These are phyloP conservation scores for Pseudonitzschia multiseries DNA, from an alignment of 108 stramenopile species.

Conservation along the genomic window DNA sequence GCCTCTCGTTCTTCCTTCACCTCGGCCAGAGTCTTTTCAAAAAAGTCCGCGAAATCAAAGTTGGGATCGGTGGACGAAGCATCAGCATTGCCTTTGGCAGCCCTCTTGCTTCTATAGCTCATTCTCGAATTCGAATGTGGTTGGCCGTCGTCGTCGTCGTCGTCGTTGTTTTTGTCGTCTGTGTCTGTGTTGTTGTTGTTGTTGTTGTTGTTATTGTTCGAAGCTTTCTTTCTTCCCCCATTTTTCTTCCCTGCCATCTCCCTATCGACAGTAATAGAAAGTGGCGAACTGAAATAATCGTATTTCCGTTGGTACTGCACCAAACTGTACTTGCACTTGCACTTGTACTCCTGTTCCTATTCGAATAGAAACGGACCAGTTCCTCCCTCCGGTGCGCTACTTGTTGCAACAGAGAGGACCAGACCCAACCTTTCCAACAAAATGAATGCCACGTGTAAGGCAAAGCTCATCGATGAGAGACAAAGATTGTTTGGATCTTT, in stretches of 20 bases:
- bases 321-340: no score
- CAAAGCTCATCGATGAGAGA: background rate
- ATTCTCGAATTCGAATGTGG: background rate
- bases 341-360: no score
- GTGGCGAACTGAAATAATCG: background rate
- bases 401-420: background rate
- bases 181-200: background rate
- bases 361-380: background rate
- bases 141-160: background rate
- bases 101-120: background rate
- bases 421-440: background rate
- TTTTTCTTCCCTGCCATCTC: constrained; percentile 17
- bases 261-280: background rate
- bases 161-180: background rate
- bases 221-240: constrained; percentile 11
- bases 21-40: constrained; percentile 7
- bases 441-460: background rate
- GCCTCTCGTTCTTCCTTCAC: constrained; percentile 6
- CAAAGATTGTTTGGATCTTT: background rate
- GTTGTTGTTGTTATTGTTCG: constrained; percentile 1
- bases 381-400: background rate
- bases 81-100: background rate
- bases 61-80: background rate
- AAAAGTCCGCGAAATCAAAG: constrained; percentile 7
- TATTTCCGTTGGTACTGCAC: no score